Base-by-base conservation (phyloP, 768 basidiomycete genomes). In the Amanita thiersii region DNA sequence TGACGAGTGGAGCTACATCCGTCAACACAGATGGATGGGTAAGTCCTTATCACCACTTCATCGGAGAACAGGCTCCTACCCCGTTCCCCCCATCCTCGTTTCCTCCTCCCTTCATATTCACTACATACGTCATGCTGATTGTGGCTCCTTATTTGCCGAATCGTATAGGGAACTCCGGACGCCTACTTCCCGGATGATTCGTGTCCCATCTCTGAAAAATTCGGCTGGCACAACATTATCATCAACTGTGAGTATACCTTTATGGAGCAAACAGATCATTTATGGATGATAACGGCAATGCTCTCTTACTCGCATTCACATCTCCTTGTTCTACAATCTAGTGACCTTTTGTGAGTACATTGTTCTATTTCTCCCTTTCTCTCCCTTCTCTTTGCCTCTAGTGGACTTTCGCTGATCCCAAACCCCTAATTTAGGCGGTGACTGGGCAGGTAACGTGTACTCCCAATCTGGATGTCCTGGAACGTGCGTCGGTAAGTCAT, bases 171-270 rank as follows among this genome's bases (percentile, higher is more conserved):
- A 6, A 69, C 58, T 0, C 81, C 82, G 2, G 51, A 56, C 1
- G 84, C 81, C 15, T 67, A 63, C 52, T 86, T 83, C 61, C 81
- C 81, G 7, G 69, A 63, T 50, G 70, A 62, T 2, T 58, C 63
- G 37, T 88, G 84, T 52, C 60, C 80, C 46, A 66, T 88, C 33
- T 46, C 62, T 35, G 59, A 64, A 36, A 61, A 77, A 43, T 77
- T 86, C 49, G 61, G 68, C 7, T 47, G 64, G 1, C 72, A 83
- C 52, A 77, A 75, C 46, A 83, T 84, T 43, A 63, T 84, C 47
- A 78, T 86, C 50, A 77, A 86, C 49, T 52, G 69, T 68, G 44
- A 48, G 66, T 60, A 4, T 20, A 18, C 36, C n/a, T n/a, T n/a
- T n/a, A n/a, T n/a, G n/a, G n/a, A n/a, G n/a, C n/a, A n/a, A n/a